Percentiles rank a stretch among this genome's conserved stretches.
These are phyloP conservation scores for Backusella macrospora DNA, from an alignment of 192 early-diverging fungal genomes.

Conservation along the genomic window DNA sequence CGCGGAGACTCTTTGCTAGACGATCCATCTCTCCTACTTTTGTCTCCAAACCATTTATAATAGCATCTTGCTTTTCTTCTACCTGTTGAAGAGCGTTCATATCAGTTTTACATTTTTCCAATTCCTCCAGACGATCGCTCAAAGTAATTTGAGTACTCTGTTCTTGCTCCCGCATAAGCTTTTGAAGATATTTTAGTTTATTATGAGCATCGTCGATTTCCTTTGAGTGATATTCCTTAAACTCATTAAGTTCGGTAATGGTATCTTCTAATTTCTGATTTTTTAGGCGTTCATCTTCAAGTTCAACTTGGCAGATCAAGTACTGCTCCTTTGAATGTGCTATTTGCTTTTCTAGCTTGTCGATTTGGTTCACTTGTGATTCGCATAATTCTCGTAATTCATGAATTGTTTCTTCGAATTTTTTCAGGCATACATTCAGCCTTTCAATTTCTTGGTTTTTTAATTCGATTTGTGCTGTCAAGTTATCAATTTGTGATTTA, in stretches of 20 bases:
- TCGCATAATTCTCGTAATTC: neutral
- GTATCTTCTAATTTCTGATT: neutral
- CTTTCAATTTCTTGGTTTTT: neutral
- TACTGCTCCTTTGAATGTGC: neutral
- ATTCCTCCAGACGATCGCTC: slow-evolving; percentile 25
- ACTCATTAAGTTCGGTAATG: neutral
- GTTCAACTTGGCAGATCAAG: neutral
- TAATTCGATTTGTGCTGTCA: neutral
- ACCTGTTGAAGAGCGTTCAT: slow-evolving; percentile 26
- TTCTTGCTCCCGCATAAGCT: slow-evolving; percentile 31
- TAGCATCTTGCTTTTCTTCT: slow-evolving; percentile 34
- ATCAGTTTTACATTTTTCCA: slow-evolving; percentile 31
- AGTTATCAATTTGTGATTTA: neutral
- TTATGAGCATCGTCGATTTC: neutral
- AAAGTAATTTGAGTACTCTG: slow-evolving; percentile 33
- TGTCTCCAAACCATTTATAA: slow-evolving; percentile 27
- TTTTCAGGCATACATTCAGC: neutral
- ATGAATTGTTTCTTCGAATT: neutral
- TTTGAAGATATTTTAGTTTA: slow-evolving; percentile 15
- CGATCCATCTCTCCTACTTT: slow-evolving; percentile 35
- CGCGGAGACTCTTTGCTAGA: slow-evolving; percentile 6
- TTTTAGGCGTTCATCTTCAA: slow-evolving; percentile 1
- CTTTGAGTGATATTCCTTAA: neutral
- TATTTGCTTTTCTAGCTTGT: slow-evolving; percentile 2
- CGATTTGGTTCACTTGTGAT: neutral